Percentiles rank a stretch among this genome's conserved stretches.
Evolutionary conservation across 2,329 filamentous ascomycete species (phyloP).

Genomic region (Aureobasidium sp.): DNA sequence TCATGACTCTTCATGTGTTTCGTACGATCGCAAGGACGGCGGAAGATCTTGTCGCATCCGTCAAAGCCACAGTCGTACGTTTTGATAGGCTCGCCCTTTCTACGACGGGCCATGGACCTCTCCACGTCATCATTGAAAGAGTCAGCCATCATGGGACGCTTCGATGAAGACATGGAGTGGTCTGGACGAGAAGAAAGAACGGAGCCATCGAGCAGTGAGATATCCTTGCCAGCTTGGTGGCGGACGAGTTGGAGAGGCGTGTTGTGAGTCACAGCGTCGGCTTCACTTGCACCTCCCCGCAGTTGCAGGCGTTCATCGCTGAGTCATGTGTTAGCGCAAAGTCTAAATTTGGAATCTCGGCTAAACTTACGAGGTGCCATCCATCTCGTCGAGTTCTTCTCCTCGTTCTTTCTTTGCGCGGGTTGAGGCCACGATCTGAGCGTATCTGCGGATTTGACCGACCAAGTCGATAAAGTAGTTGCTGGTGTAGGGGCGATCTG

Average conservation of each 20-base stretch:
- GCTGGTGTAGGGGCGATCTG: conserved; percentile 87
- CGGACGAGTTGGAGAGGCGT: conserved; percentile 77
- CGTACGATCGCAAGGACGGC: conserved; percentile 90
- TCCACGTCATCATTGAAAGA: conserved; percentile 75
- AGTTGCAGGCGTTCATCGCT: conserved; percentile 69
- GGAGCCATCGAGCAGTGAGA: conserved; percentile 55
- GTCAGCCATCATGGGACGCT: conserved; percentile 51
- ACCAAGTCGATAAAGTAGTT: conserved; percentile 95
- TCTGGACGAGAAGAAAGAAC: conserved; percentile 29
- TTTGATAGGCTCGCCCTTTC: conserved; percentile 65
- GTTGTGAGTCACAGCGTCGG: conserved; percentile 54
- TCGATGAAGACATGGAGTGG: conserved; percentile 28
- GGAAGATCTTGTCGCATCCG: conserved; percentile 90
- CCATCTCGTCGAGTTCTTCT: conserved; percentile 43
- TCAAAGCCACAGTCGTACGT: conserved; percentile 52
- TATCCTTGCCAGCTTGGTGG: conserved; percentile 67
- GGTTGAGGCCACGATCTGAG: conserved; percentile 68
- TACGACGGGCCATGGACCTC: conserved; percentile 90
- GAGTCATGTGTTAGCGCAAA: conserved; percentile 14
- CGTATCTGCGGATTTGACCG: conserved; percentile 75
- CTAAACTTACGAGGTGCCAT: conserved; percentile 40
- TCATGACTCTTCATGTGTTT: conserved; percentile 99
- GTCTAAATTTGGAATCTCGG: conserved; percentile 4
- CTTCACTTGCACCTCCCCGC: conserved; percentile 52
- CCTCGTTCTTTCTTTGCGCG: conserved; percentile 57